These are phyloP conservation scores for Brassica rapa DNA, from an alignment of 345 rosid genomes.

Conservation along the genomic window DNA sequence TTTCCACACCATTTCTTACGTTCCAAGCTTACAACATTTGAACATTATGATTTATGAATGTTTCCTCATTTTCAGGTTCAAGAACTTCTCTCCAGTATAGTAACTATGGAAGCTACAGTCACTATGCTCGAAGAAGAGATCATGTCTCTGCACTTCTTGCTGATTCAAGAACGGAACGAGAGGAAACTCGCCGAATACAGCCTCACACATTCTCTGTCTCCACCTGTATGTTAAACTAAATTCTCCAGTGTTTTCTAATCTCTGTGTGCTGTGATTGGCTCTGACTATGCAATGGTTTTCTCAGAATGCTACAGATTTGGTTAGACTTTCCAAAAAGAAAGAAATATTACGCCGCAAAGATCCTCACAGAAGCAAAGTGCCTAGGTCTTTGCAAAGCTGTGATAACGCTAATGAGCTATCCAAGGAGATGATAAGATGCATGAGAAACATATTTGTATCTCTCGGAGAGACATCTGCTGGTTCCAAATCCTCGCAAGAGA, in stretches of 20 bases:
- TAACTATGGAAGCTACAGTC: slow-evolving; percentile 61
- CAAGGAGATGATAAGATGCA: slow-evolving; percentile 89
- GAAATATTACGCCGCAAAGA: slow-evolving; percentile 15
- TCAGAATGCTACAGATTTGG: slow-evolving; percentile 36
- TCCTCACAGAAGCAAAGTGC: slow-evolving; percentile 19
- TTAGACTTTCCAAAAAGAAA: slow-evolving; percentile 15
- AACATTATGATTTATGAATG: background rate
- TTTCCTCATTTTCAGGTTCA: slow-evolving; percentile 49
- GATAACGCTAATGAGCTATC: slow-evolving; percentile 45
- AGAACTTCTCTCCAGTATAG: slow-evolving; percentile 66
- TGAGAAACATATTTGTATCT: slow-evolving; percentile 85
- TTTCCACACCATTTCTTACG: background rate
- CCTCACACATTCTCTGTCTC: slow-evolving; percentile 55
- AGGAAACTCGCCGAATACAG: slow-evolving; percentile 77
- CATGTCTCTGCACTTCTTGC: slow-evolving; percentile 78
- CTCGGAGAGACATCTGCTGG: slow-evolving; percentile 74
- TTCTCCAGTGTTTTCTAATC: background rate
- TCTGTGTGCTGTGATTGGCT: slow-evolving; percentile 1
- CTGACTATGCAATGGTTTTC: slow-evolving; percentile 19
- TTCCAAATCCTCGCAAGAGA: slow-evolving; percentile 48
- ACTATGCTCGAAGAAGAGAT: slow-evolving; percentile 74
- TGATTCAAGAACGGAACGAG: slow-evolving; percentile 93
- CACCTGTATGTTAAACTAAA: slow-evolving; percentile 38
- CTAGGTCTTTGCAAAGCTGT: slow-evolving; percentile 21
- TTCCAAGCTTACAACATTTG: background rate